Conservation (phyloP, 176 grass and related monocot genomes). For the Aegilops longissima region DNA sequence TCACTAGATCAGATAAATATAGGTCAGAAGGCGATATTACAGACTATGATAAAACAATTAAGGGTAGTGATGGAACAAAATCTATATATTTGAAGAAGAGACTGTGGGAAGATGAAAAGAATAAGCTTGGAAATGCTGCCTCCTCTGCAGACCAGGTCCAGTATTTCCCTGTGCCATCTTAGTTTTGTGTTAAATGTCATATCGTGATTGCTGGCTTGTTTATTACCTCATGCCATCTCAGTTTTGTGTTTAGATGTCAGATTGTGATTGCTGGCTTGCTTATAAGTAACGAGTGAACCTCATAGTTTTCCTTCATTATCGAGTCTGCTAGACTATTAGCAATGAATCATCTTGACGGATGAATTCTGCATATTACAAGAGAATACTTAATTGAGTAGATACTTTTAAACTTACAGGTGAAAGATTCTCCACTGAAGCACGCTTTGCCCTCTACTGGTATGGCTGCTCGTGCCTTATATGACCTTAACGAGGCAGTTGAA, state of each 20-base stretch:
- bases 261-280: neutral
- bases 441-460: conserved; percentile 67
- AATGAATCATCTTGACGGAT: neutral
- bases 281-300: conserved; percentile 6
- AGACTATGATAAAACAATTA: conserved; percentile 49
- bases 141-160: conserved; percentile 51
- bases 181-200: neutral
- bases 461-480: conserved; percentile 68
- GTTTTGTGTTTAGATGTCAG: neutral
- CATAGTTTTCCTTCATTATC: neutral
- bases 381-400: conserved; percentile 18
- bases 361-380: neutral
- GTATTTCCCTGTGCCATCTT: neutral
- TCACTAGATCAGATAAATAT: conserved; percentile 48
- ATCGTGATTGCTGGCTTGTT: neutral
- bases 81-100: conserved; percentile 58
- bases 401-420: conserved; percentile 54
- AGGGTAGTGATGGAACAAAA: conserved; percentile 57
- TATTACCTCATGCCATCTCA: neutral
- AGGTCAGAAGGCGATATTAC: conserved; percentile 37
- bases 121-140: conserved; percentile 50
- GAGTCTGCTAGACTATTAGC: neutral
- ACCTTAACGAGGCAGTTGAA: conserved; percentile 61
- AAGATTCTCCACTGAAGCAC: conserved; percentile 52
- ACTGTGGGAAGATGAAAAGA: conserved; percentile 54